These are phyloP conservation scores for Mollisiaceae sp. DNA, from an alignment of 2,329 filamentous ascomycete species.

Conservation along the genomic window DNA sequence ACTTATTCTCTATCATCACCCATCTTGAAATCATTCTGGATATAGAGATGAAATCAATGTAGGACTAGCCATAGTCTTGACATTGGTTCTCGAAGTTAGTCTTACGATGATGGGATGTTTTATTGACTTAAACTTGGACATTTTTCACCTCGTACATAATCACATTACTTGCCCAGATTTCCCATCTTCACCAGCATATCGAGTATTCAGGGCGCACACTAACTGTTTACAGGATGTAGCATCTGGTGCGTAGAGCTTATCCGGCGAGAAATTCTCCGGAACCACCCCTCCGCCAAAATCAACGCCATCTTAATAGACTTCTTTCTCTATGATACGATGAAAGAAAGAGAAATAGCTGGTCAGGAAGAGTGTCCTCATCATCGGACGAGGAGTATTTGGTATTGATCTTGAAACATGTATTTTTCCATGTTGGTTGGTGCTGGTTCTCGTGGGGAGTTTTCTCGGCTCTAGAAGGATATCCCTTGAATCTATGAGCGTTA, in stretches of 20 bases:
- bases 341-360: slow-evolving; percentile 73
- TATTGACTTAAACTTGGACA: not conserved
- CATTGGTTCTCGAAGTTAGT: not conserved
- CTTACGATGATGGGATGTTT: not conserved
- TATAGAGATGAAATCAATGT: not conserved
- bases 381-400: slow-evolving; percentile 93
- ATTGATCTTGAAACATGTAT: slow-evolving; percentile 52
- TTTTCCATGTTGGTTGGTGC: no score
- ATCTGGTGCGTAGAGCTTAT: slow-evolving; percentile 97
- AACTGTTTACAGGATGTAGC: slow-evolving; percentile 68
- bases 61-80: not conserved
- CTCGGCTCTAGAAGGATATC: no score
- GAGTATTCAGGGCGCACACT: not conserved
- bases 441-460: no score
- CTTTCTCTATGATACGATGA: slow-evolving; percentile 94
- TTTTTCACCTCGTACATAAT: not conserved
- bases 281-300: slow-evolving; percentile 71
- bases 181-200: not conserved
- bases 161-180: not conserved
- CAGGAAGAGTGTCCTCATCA: slow-evolving; percentile 77
- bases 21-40: no score
- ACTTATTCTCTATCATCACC: no score
- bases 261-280: slow-evolving; percentile 74
- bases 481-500: no score
- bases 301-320: slow-evolving; percentile 98